Conservation (phyloP, 768 basidiomycete species). For the Aureoboletus auriporus region DNA sequence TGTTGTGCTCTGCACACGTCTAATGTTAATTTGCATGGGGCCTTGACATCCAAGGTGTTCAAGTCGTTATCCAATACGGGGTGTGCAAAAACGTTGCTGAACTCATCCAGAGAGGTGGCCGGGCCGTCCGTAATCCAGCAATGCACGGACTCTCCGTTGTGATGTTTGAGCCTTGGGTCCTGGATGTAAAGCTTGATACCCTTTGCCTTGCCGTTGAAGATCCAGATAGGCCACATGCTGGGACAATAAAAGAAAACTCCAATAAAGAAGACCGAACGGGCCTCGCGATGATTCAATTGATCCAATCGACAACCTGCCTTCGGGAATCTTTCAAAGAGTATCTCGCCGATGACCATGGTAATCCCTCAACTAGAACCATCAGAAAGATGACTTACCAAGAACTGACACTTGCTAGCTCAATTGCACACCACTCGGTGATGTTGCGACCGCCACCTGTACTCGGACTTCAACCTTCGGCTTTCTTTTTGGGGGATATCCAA, state of each 20-base stretch:
- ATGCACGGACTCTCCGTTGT: background rate
- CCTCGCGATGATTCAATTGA: background rate
- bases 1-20: too few relatives aligned
- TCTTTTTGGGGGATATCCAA: too few relatives aligned
- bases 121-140: background rate
- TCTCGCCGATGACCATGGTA: background rate
- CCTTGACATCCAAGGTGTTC: background rate
- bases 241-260: too few relatives aligned
- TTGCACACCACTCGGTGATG: too few relatives aligned
- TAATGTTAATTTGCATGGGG: background rate
- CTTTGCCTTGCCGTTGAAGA: too few relatives aligned
- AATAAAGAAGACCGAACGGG: background rate
- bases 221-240: too few relatives aligned
- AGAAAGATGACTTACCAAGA: too few relatives aligned
- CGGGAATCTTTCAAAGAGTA: background rate
- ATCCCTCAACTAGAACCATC: too few relatives aligned
- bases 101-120: background rate
- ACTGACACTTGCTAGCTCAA: too few relatives aligned
- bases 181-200: too few relatives aligned
- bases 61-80: background rate
- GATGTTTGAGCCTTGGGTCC: conserved; percentile 4
- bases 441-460: too few relatives aligned
- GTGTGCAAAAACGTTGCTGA: background rate
- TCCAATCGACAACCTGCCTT: conserved; percentile 1
- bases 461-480: too few relatives aligned